Base-by-base conservation (phyloP, 2,329 filamentous ascomycete species). In the Beauveria bassiana region DNA sequence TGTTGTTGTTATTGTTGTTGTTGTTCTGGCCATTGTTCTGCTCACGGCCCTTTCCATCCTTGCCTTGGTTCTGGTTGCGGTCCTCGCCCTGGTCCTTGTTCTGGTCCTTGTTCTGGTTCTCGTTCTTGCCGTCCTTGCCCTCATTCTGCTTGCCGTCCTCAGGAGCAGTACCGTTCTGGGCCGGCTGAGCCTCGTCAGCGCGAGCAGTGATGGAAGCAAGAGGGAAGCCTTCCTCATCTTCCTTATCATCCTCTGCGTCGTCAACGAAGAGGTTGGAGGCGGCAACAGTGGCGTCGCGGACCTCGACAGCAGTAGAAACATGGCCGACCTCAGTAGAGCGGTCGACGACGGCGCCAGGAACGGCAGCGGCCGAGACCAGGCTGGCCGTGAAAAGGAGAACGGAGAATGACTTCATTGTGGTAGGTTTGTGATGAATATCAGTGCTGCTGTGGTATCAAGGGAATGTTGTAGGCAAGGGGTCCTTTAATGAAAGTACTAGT, bases 331-430 rank as follows among this genome's bases (percentile, higher is more conserved):
- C 47, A 26, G 61, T 12, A 49, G 62, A 58, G 38, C 64, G 60
- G 38, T 34, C 47, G 28, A 42, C 28, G 18, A 42, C 59, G 54
- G 65, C 64, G 58, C 61, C 64, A 46, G 69, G 69, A 20, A 70
- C 66, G 49, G 65, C 67, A 47, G 67, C 64, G 52, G 67, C 70
- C 62, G 70, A 70, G 62, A 66, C 70, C 67, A 72, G 67, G 65
- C 70, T 69, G 63, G 67, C 67, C 34, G 70, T 66, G 42, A 72
- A 34, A 43, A 71, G 64, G 53, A 72, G 62, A 28, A 72, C 43
- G 46, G 68, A 65, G 62, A 65, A 61, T 45, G 69, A 68, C 67
- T 68, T 72, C 70, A 71, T 71, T 52, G 42, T 53, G 59, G 18
- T 31, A n/a, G 43, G 34, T 31, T n/a, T 50, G 28, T 43, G 49